Percentiles rank a stretch among this genome's conserved stretches.
These are phyloP conservation scores for Trichophaea hybrida DNA, from an alignment of 2,329 filamentous ascomycete species.

Conservation along the genomic window DNA sequence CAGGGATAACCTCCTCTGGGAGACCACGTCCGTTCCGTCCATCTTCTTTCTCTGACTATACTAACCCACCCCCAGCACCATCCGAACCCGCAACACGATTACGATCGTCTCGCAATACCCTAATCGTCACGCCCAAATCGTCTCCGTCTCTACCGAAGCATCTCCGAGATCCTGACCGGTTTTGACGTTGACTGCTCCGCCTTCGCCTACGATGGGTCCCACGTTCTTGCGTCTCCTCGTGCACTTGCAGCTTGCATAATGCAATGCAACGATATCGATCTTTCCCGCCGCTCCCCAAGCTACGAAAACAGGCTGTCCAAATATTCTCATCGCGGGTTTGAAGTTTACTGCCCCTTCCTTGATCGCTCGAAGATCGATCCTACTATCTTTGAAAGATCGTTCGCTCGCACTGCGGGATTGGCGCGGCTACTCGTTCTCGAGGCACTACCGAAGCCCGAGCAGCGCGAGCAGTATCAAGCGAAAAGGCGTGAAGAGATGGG, in stretches of 20 bases:
- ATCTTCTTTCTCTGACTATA: background rate
- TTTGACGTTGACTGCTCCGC: constrained; percentile 78
- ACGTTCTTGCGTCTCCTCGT: constrained; percentile 65
- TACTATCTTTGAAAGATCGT: constrained; percentile 73
- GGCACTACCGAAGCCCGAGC: constrained; percentile 52
- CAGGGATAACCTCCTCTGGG: constrained; percentile 62
- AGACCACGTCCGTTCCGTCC: constrained; percentile 45
- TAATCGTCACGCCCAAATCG: constrained; percentile 67
- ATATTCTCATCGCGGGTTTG: constrained; percentile 71
- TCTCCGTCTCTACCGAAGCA: constrained; percentile 70
- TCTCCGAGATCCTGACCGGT: constrained; percentile 72
- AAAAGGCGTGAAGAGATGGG: constrained; percentile 59
- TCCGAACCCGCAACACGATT: constrained; percentile 74
- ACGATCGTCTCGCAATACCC: constrained; percentile 77
- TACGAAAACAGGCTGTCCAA: constrained; percentile 81
- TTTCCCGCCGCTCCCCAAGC: constrained; percentile 57
- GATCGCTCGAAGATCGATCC: constrained; percentile 66
- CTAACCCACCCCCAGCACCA: constrained; percentile 34
- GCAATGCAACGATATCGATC: constrained; percentile 66
- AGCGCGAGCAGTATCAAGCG: constrained; percentile 55
- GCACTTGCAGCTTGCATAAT: constrained; percentile 67
- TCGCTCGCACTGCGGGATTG: constrained; percentile 59
- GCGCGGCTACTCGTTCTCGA: constrained; percentile 69
- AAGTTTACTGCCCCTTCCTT: constrained; percentile 63
- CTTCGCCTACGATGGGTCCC: constrained; percentile 62